A percentile compares a stretch with the other conserved stretches of the same genome.
phyloP scores from a whole-genome alignment of 345 rosid species.

The Erodium maritimum region DNA sequence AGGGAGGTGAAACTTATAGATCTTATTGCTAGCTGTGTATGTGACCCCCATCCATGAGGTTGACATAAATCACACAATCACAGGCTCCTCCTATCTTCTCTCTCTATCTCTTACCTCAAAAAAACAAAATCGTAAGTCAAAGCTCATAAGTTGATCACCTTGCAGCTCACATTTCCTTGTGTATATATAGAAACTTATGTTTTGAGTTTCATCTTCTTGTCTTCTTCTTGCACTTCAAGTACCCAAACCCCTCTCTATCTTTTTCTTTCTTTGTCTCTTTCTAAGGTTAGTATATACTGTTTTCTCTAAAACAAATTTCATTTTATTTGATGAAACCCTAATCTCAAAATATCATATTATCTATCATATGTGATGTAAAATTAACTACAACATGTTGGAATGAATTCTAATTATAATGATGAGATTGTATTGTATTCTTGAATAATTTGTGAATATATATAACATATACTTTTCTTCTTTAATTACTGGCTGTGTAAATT shows the following conservation, averaged over 20 bases:
- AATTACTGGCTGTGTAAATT: constrained; percentile 19
- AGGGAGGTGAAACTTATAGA: constrained; percentile 15
- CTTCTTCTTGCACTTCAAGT: constrained; percentile 9
- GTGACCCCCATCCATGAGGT: constrained; percentile 16
- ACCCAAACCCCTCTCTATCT: constrained; percentile 6
- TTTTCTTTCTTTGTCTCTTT: constrained; percentile 14
- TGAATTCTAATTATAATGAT: too few relatives aligned
- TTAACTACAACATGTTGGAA: too few relatives aligned
- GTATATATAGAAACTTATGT: constrained; percentile 11
- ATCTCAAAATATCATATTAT: too few relatives aligned
- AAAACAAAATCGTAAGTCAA: too few relatives aligned
- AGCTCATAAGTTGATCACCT: too few relatives aligned
- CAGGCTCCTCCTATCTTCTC: constrained; percentile 4
- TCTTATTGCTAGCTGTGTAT: constrained; percentile 18
- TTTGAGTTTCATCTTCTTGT: constrained; percentile 17
- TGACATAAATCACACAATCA: constrained; percentile 10
- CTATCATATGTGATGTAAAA: too few relatives aligned
- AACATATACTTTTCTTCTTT: too few relatives aligned
- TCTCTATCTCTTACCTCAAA: too few relatives aligned
- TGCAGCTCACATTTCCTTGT: background rate
- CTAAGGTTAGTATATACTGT: background rate
- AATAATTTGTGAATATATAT: too few relatives aligned
- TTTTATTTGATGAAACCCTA: constrained; percentile 7
- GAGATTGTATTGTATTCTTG: too few relatives aligned
- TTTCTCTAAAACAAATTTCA: background rate